Percentiles rank a stretch among this genome's conserved stretches.
These are phyloP conservation scores for Solanum chacoense DNA, from an alignment of 305 asterid species.

Conservation along the genomic window DNA sequence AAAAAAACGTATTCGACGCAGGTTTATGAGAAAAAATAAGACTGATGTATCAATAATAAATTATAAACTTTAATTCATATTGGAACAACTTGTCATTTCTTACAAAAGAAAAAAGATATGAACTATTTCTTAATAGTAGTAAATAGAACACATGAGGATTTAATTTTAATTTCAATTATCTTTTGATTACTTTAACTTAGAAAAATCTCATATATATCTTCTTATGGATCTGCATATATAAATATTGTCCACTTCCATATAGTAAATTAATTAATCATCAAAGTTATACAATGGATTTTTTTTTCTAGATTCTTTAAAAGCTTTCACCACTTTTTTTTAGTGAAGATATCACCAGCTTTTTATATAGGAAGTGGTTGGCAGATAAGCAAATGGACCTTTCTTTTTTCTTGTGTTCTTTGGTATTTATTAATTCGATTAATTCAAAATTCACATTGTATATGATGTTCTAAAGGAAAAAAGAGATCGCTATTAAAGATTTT, in stretches of 20 bases:
- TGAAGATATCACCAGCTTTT: neutral
- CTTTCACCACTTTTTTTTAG: neutral
- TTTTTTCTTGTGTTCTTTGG: neutral
- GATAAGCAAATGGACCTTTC: neutral
- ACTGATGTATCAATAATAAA: neutral
- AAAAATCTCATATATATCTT: neutral
- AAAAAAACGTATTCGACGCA: too few species aligned
- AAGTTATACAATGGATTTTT: neutral
- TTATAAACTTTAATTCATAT: neutral
- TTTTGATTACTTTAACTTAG: neutral
- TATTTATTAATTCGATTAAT: neutral
- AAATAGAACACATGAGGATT: neutral
- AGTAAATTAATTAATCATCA: neutral
- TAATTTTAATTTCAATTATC: neutral
- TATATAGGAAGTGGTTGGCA: neutral
- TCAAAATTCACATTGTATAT: neutral
- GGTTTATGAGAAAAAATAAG: neutral
- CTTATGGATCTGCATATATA: neutral
- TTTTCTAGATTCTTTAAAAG: neutral
- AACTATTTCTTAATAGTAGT: neutral
- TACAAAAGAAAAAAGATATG: neutral
- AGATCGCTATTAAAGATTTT: neutral
- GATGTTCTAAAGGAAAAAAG: neutral
- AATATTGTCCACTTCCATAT: neutral
- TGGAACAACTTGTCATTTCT: neutral